Evolutionary conservation across 2,329 filamentous ascomycete genomes (phyloP), one percentile per base, ranked within the genome.

Genomic region (Verticillium alfalfae): DNA sequence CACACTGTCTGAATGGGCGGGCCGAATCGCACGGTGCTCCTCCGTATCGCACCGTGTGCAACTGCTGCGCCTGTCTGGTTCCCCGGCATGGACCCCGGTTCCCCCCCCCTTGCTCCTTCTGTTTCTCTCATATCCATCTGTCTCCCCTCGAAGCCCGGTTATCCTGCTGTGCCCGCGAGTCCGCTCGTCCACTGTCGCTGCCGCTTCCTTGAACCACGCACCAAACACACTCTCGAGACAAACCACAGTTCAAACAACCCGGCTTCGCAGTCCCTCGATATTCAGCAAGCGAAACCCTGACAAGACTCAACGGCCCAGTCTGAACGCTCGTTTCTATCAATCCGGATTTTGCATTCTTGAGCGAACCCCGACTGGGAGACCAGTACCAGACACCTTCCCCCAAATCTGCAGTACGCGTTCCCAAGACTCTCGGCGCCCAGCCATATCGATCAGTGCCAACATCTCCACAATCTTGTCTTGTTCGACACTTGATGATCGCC

Each of bases 181-280:
- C 18, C 22, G 45, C 45, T n/a, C 45, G 45, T 18, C 45, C 18
- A 49, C 45, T 49, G 45, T 26, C 26, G 26, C n/a, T 49, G 45
- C 22, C 45, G 45, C 45, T 41, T 49, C n/a, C 45, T 18, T 49
- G 18, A 49, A 49, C 45, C 45, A 36, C 56, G 58, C 60, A 60
- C 64, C 64, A 62, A 63, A 68, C 67, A 68, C 66, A 65, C 64
- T 64, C 63, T 67, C 65, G 67, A 68, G 67, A 68, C 67, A 61
- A 59, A 26, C 59, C 54, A 34, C 64, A 56, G 62, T 45, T 15
- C 39, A 45, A n/a, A 45, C 39, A 8, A 45, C n/a, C 18, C 39
- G 39, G 13, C 16, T n/a, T 26, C 26, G 5, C 39, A 45, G 18
- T 45, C 16, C 16, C 39, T 16, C 39, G 39, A 26, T 26, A 45